phyloP scores from a whole-genome alignment of 75 land plant species.

The Cryptomeria japonica region DNA sequence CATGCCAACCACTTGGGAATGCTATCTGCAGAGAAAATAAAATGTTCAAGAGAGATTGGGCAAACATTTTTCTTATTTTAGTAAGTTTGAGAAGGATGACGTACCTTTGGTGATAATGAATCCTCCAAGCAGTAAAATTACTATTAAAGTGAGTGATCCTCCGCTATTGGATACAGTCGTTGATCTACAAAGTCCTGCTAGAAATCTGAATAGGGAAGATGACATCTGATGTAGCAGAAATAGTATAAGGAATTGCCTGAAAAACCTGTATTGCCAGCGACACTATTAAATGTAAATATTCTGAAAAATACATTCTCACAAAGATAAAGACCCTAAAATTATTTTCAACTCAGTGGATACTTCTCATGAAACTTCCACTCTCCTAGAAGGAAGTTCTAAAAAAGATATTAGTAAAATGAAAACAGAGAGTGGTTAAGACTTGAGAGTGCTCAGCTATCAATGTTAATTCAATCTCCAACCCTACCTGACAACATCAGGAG shows the following conservation, averaged over 20 bases:
- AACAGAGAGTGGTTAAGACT: not conserved
- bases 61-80: not conserved
- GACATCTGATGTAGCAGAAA: slow-evolving; percentile 68
- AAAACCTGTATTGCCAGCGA: slow-evolving; percentile 36
- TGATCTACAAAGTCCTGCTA: slow-evolving; percentile 55
- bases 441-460: too few relatives aligned
- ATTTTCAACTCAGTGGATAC: too few relatives aligned
- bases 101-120: slow-evolving; percentile 55
- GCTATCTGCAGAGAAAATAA: slow-evolving; percentile 1
- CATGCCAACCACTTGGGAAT: slow-evolving; percentile 43
- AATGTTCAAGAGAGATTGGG: not conserved
- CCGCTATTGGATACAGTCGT: slow-evolving; percentile 57
- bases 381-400: not conserved
- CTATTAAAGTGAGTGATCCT: slow-evolving; percentile 40
- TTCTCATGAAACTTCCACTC: too few relatives aligned
- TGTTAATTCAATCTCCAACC: not conserved
- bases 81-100: not conserved
- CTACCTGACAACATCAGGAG: slow-evolving; percentile 31
- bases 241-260: slow-evolving; percentile 48
- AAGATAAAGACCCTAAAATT: not conserved
- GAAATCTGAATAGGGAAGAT: slow-evolving; percentile 53
- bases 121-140: slow-evolving; percentile 47
- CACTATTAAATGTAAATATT: not conserved
- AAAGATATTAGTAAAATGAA: not conserved
- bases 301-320: not conserved